Evolutionary conservation across 345 rosid genomes (phyloP).

Genomic region (Melaleuca alternifolia): DNA sequence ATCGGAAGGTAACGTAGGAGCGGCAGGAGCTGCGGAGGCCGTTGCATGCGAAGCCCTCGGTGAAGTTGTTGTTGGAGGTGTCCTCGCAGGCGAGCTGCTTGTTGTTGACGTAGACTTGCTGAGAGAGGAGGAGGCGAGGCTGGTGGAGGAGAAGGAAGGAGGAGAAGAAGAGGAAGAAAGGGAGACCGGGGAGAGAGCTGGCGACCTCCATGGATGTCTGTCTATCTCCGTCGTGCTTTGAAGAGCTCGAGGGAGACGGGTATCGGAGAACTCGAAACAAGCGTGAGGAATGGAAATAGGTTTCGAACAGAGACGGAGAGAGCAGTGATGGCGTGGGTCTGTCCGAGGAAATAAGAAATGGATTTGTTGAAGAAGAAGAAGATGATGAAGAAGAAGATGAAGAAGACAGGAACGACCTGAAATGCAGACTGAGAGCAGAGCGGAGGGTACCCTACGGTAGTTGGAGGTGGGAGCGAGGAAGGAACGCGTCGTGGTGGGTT

Average conservation of each 20-base stretch:
- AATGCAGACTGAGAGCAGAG: not conserved
- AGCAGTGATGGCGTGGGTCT: not conserved
- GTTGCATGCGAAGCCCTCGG: conserved; percentile 46
- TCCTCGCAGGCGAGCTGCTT: conserved; percentile 32
- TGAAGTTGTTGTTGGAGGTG: conserved; percentile 14
- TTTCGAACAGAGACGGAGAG: not conserved
- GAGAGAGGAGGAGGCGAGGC: conserved; percentile 8
- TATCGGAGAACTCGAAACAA: no score
- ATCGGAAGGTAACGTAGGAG: conserved; percentile 69
- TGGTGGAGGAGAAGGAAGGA: not conserved
- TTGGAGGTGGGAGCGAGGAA: not conserved
- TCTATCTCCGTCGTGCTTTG: not conserved
- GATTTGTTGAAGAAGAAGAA: not conserved
- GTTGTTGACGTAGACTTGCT: conserved; percentile 60
- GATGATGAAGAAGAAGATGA: not conserved
- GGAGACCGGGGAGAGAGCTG: not conserved
- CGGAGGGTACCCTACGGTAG: not conserved
- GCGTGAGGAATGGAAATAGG: not conserved
- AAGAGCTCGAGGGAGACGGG: no score
- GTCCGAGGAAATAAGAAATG: not conserved
- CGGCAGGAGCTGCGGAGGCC: conserved; percentile 34
- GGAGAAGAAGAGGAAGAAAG: not conserved
- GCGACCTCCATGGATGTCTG: not conserved
- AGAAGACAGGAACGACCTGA: not conserved
- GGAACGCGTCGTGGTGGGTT: not conserved